phyloP scores from a whole-genome alignment of 1,284 basidiomycete genomes.

The Serendipita sp. region DNA sequence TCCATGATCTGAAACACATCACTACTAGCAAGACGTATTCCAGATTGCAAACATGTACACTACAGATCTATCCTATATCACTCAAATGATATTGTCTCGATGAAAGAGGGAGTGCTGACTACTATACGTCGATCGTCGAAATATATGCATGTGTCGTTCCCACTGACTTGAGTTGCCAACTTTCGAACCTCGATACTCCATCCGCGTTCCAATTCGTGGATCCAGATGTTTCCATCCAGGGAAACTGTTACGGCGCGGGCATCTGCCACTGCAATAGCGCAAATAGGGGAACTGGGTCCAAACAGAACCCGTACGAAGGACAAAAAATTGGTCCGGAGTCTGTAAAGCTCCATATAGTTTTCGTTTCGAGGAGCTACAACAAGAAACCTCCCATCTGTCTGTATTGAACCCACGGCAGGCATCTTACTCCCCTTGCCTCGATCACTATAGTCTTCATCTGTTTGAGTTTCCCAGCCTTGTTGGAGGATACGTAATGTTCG shows the following conservation, averaged over 20 bases:
- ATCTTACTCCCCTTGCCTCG: not conserved
- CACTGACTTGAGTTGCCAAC: not conserved
- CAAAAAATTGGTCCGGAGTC: not conserved
- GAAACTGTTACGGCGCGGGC: not conserved
- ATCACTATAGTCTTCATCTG: not conserved
- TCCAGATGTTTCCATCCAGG: not conserved
- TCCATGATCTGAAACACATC: slow-evolving; percentile 5
- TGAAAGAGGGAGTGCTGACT: not conserved
- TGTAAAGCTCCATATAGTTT: not conserved
- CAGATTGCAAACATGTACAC: not conserved
- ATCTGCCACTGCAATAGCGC: not conserved
- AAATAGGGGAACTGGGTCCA: not conserved
- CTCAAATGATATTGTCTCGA: not conserved
- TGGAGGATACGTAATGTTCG: not conserved
- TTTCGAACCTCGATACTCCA: not conserved
- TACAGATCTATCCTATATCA: not conserved
- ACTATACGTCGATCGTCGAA: not conserved
- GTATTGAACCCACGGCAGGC: not conserved
- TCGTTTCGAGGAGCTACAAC: not conserved
- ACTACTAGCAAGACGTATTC: not conserved
- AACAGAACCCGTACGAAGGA: not conserved
- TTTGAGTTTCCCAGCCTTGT: not conserved
- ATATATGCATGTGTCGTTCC: not conserved
- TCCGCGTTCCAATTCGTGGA: not conserved
- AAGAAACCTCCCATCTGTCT: not conserved